phyloP scores from a whole-genome alignment of 352 stramenopile genomes.

The Blastocystis sp. region DNA sequence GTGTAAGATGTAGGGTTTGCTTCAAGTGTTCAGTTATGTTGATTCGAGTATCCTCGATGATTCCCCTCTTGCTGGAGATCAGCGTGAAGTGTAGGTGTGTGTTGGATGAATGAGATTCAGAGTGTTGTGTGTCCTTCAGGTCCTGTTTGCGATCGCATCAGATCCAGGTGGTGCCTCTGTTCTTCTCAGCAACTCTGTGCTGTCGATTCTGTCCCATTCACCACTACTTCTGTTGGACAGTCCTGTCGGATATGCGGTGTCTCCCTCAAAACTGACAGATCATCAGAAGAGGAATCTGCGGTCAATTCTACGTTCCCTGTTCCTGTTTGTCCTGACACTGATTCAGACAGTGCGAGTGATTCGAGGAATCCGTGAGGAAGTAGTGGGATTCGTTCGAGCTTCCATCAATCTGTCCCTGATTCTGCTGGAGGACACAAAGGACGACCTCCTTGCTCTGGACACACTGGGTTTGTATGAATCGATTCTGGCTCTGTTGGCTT shows the following conservation, averaged over 20 bases:
- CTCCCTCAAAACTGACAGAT: conserved; percentile 19
- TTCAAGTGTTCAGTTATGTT: not conserved
- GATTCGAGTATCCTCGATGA: not conserved
- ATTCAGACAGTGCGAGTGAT: conserved; percentile 16
- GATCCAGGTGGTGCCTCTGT: not conserved
- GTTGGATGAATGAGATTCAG: not conserved
- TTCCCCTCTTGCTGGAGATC: not conserved
- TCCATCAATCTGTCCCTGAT: conserved; percentile 43
- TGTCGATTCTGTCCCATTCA: conserved; percentile 4
- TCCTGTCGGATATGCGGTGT: not conserved
- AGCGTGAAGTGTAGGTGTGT: not conserved
- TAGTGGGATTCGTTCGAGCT: conserved; percentile 22
- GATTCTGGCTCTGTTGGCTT: not conserved
- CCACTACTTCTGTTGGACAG: conserved; percentile 20
- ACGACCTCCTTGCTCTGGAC: conserved; percentile 1
- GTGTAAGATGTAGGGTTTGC: not conserved
- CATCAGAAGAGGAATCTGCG: not conserved
- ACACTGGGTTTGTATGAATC: conserved; percentile 31
- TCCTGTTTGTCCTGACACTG: conserved; percentile 22
- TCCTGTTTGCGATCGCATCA: conserved; percentile 2
- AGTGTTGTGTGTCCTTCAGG: not conserved
- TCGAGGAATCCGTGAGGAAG: not conserved
- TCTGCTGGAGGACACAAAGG: conserved; percentile 35
- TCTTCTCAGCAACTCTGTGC: conserved; percentile 7
- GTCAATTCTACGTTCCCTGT: not conserved